phyloP scores from a whole-genome alignment of 2,329 filamentous ascomycete species.

The Clarireedia paspali region DNA sequence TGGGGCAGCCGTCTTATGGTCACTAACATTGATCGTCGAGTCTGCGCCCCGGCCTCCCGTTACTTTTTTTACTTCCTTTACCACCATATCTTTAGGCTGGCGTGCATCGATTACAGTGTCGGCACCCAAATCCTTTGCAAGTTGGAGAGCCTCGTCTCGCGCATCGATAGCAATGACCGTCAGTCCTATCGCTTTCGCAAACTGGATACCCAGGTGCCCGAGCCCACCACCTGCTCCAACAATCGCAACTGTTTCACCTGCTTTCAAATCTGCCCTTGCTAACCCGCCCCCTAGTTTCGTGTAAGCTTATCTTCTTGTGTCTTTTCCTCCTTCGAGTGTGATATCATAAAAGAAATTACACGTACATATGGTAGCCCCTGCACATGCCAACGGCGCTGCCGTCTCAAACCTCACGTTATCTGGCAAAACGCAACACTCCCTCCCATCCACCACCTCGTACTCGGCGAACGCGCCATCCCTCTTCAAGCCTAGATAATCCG shows the following conservation, averaged over 20 bases:
- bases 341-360: background rate
- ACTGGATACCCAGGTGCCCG: constrained; percentile 43
- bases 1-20: constrained; percentile 42
- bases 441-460: constrained; percentile 43
- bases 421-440: constrained; percentile 39
- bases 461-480: constrained; percentile 49
- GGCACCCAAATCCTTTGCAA: constrained; percentile 41
- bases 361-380: constrained; percentile 34
- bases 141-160: constrained; percentile 42
- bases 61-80: constrained; percentile 38
- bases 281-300: constrained; percentile 26
- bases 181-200: constrained; percentile 43
- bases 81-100: constrained; percentile 38
- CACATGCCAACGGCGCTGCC: constrained; percentile 50
- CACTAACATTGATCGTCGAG: constrained; percentile 45
- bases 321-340: no score
- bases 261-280: constrained; percentile 27
- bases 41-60: constrained; percentile 44
- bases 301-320: no score
- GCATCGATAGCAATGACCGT: constrained; percentile 39
- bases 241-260: constrained; percentile 35
- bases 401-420: constrained; percentile 40
- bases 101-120: constrained; percentile 46
- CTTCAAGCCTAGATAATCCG: constrained; percentile 41
- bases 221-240: constrained; percentile 44